Conservation (phyloP, 129 eudicot genomes). For the Escallonia herrerae region DNA sequence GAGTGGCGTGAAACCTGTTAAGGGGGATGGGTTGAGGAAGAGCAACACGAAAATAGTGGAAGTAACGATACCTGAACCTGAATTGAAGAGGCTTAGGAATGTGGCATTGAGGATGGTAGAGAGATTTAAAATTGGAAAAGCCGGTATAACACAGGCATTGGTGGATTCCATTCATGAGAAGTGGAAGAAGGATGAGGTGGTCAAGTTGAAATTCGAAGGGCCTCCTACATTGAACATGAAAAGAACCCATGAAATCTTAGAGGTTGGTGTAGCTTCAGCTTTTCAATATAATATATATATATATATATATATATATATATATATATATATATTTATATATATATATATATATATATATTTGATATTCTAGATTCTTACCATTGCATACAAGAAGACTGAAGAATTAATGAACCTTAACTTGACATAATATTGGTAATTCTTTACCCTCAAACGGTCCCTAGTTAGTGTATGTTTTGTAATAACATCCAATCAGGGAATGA, state of each 20-base stretch:
- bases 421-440: neutral
- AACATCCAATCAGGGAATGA: neutral
- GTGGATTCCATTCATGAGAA: slow-evolving; percentile 73
- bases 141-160: slow-evolving; percentile 70
- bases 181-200: slow-evolving; percentile 81
- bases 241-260: slow-evolving; percentile 76
- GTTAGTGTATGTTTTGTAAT: no score
- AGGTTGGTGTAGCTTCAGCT: slow-evolving; percentile 43
- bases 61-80: slow-evolving; percentile 69
- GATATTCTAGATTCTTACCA: neutral
- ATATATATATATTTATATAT: no score
- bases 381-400: no score
- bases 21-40: slow-evolving; percentile 20
- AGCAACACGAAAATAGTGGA: slow-evolving; percentile 63
- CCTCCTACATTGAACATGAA: slow-evolving; percentile 66
- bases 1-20: slow-evolving; percentile 8
- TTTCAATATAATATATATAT: neutral
- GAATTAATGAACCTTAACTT: no score
- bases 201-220: slow-evolving; percentile 89
- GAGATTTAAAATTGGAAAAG: slow-evolving; percentile 74
- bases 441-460: no score
- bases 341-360: neutral
- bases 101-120: slow-evolving; percentile 78
- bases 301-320: no score
- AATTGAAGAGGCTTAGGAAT: slow-evolving; percentile 86